These are phyloP conservation scores for Cryptosporidium parvum DNA, from an alignment of 169 alveolate genomes.

Conservation along the genomic window DNA sequence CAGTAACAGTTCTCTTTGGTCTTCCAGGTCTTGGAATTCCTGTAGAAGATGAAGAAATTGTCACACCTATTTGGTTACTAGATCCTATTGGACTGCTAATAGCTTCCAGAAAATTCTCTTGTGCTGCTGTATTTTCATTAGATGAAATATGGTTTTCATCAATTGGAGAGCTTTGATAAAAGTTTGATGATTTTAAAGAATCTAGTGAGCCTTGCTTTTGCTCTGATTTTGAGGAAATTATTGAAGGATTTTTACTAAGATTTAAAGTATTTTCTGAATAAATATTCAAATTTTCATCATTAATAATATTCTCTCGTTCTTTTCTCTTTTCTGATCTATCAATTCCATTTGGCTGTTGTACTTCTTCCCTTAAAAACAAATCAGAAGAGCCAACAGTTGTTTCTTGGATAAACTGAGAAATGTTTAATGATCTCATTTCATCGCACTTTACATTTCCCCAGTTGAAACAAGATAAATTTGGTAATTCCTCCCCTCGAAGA, in stretches of 20 bases:
- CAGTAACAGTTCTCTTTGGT: conserved; percentile 7
- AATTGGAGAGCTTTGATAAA: background rate
- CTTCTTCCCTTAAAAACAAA: background rate
- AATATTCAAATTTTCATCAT: background rate
- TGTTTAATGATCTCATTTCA: background rate
- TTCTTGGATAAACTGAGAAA: conserved; percentile 24
- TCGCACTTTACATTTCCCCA: conserved; percentile 2
- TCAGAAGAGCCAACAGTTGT: background rate
- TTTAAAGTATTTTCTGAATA: background rate
- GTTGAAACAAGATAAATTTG: background rate
- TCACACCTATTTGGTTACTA: background rate
- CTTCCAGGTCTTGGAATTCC: conserved; percentile 48
- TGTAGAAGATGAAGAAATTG: background rate
- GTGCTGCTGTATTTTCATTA: background rate
- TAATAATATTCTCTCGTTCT: background rate
- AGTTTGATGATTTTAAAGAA: background rate
- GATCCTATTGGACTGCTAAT: background rate
- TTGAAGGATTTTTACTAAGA: background rate
- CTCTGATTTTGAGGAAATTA: background rate
- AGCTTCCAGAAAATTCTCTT: background rate
- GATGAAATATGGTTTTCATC: background rate
- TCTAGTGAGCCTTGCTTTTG: background rate
- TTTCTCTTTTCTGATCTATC: background rate
- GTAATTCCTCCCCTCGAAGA: background rate
- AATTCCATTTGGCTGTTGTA: background rate